These are phyloP conservation scores for Gossypium laxum DNA, from an alignment of 441 rosid genomes.

Conservation along the genomic window DNA sequence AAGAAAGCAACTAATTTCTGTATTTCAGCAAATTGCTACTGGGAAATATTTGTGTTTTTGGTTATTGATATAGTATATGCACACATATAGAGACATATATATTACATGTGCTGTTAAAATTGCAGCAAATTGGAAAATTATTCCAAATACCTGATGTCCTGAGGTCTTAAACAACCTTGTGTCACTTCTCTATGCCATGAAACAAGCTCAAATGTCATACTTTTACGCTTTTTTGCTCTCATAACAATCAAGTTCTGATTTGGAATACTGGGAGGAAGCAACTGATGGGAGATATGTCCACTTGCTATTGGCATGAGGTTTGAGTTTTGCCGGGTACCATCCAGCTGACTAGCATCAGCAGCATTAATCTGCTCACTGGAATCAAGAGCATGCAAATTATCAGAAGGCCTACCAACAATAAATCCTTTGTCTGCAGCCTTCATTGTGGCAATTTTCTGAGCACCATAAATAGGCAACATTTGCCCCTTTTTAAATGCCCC, in stretches of 20 bases:
- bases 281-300: slow-evolving; percentile 31
- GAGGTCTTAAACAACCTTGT: slow-evolving; percentile 36
- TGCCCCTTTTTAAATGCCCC: slow-evolving; percentile 59
- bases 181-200: slow-evolving; percentile 68
- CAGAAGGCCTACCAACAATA: slow-evolving; percentile 34
- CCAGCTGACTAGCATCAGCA: slow-evolving; percentile 25
- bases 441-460: slow-evolving; percentile 26
- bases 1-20: background rate
- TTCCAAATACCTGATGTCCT: slow-evolving; percentile 44
- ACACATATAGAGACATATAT: background rate
- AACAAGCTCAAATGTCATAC: slow-evolving; percentile 35
- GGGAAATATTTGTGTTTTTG: background rate
- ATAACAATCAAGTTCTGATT: slow-evolving; percentile 24
- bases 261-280: slow-evolving; percentile 27
- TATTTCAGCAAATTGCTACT: background rate
- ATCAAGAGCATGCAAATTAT: slow-evolving; percentile 27
- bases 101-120: background rate
- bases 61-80: background rate
- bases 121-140: background rate
- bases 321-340: slow-evolving; percentile 23
- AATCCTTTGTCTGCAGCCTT: slow-evolving; percentile 34
- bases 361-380: slow-evolving; percentile 28
- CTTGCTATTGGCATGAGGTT: slow-evolving; percentile 23
- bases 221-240: slow-evolving; percentile 65
- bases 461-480: slow-evolving; percentile 35